Evolutionary conservation across 495 filamentous ascomycete genomes (phyloP).

Genomic region (Chaetomium cochliodes): DNA sequence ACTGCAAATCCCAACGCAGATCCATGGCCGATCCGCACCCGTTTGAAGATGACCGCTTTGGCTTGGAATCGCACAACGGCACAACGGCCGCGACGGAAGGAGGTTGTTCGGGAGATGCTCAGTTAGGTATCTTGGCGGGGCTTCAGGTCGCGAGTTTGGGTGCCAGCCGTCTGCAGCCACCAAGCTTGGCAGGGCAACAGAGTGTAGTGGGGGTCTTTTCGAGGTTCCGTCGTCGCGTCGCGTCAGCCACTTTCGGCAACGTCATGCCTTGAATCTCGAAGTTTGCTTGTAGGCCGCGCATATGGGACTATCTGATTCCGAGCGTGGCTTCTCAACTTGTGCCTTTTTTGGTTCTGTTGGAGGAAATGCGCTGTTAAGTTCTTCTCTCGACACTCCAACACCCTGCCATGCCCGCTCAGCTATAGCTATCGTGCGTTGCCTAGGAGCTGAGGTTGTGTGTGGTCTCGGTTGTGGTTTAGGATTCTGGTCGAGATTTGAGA

Average conservation of each 20-base stretch:
- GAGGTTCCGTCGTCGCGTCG: background rate
- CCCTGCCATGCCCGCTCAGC: too few relatives aligned
- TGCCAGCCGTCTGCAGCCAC: conserved; percentile 3
- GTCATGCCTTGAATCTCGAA: background rate
- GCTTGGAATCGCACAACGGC: background rate
- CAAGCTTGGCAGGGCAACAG: conserved; percentile 1
- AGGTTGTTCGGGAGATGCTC: background rate
- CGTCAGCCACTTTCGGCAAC: background rate
- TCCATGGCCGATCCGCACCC: background rate
- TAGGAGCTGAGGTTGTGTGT: background rate
- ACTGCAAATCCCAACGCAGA: background rate
- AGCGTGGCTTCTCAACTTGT: background rate
- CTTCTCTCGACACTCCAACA: background rate
- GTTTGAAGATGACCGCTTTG: background rate
- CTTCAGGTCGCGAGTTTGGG: background rate
- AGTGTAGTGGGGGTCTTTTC: background rate
- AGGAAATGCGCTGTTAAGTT: background rate
- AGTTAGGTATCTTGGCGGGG: background rate
- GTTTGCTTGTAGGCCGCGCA: background rate
- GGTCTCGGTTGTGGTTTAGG: background rate
- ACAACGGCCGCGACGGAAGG: background rate
- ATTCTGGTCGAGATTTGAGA: background rate
- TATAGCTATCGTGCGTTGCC: background rate
- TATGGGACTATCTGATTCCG: background rate
- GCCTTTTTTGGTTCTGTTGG: background rate